A percentile compares a stretch with the other conserved stretches of the same genome.
phyloP scores from a whole-genome alignment of 1,284 basidiomycete species.

The Rhizoctonia solani region DNA sequence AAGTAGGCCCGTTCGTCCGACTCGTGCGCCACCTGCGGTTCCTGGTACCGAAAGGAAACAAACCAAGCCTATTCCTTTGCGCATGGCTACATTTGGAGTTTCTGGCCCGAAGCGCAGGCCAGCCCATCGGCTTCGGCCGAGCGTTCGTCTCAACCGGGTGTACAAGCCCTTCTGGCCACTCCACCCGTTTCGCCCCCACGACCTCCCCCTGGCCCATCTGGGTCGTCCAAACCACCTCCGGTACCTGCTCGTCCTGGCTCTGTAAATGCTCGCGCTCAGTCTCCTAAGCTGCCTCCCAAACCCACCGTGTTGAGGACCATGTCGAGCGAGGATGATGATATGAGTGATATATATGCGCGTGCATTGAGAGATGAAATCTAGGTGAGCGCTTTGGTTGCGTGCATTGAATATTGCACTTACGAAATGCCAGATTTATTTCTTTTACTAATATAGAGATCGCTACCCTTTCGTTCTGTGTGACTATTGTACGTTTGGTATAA shows the following conservation, averaged over 20 bases:
- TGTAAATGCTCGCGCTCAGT: neutral
- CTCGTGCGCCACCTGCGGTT: neutral
- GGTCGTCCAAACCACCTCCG: neutral
- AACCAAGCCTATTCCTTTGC: neutral
- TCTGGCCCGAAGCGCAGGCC: neutral
- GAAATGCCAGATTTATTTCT: no score
- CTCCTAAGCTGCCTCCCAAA: conserved; percentile 14
- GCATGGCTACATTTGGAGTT: conserved; percentile 4
- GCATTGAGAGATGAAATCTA: conserved; percentile 21
- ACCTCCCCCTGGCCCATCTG: neutral
- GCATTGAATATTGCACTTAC: no score
- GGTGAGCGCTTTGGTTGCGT: no score
- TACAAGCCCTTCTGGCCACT: neutral
- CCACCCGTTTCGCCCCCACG: neutral
- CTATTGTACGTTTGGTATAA: no score
- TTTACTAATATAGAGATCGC: no score
- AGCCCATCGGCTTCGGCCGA: neutral
- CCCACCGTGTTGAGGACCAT: conserved; percentile 9
- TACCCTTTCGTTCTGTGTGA: no score
- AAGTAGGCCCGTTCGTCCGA: neutral
- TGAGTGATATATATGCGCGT: conserved; percentile 10
- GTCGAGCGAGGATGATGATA: conserved; percentile 8
- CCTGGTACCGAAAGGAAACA: neutral
- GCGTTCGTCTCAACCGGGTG: neutral
- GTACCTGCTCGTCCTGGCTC: conserved; percentile 1